Evolutionary conservation across 225 moss, liverwort and hornwort genomes (phyloP).

Genomic region (Pseudisothecium myosuroides): DNA sequence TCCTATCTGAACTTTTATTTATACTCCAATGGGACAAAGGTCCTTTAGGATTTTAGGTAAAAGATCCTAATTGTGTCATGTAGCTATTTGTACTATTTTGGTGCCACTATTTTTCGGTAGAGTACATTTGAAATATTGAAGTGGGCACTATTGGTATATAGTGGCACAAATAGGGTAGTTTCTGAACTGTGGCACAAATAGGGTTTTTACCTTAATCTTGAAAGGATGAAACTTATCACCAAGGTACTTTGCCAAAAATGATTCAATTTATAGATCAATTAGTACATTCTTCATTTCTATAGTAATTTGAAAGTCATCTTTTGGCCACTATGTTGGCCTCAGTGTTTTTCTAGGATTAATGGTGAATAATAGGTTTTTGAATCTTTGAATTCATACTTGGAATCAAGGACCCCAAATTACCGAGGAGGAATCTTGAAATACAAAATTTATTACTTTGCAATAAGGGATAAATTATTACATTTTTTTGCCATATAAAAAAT

Average conservation of each 20-base stretch:
- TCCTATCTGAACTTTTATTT: too few relatives aligned
- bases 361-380: neutral
- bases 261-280: neutral
- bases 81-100: too few relatives aligned
- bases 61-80: too few relatives aligned
- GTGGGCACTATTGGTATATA: too few relatives aligned
- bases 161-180: too few relatives aligned
- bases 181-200: too few relatives aligned
- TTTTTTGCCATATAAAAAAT: neutral
- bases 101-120: too few relatives aligned
- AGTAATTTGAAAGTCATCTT: neutral
- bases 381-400: neutral
- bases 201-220: neutral
- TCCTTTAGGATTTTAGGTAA: too few relatives aligned
- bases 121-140: too few relatives aligned
- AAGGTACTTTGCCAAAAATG: neutral
- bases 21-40: too few relatives aligned
- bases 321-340: neutral
- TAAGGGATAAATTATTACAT: neutral
- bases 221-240: neutral
- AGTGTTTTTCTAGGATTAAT: neutral
- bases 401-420: neutral
- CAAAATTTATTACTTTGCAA: accelerated
- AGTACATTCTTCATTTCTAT: neutral
- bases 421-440: accelerated